These are phyloP conservation scores for Biancaea sappan DNA, from an alignment of 306 rosid species.

Conservation along the genomic window DNA sequence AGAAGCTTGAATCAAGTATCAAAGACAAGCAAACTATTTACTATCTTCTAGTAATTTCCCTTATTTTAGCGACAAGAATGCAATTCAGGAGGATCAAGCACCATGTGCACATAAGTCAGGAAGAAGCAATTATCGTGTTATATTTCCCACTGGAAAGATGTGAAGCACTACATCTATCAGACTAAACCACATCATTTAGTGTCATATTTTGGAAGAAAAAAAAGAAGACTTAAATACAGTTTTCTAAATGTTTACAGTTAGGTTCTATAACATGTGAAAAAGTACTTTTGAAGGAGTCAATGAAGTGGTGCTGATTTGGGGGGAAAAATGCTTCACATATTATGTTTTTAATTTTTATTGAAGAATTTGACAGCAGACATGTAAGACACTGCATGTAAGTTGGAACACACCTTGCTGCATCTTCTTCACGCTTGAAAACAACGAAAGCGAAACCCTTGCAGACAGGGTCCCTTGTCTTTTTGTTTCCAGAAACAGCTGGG, in stretches of 20 bases:
- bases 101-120: not conserved
- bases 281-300: not conserved
- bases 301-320: not conserved
- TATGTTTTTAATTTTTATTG: not conserved
- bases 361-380: not conserved
- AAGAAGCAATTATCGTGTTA: slow-evolving; percentile 21
- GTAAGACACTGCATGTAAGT: not conserved
- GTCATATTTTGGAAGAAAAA: not conserved
- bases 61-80: slow-evolving; percentile 1
- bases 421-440: slow-evolving; percentile 63
- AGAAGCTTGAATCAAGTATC: slow-evolving; percentile 22
- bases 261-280: not conserved
- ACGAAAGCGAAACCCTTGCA: slow-evolving; percentile 92
- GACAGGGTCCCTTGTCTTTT: slow-evolving; percentile 91
- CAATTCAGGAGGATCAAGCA: not conserved
- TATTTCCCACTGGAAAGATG: slow-evolving; percentile 2
- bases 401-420: slow-evolving; percentile 69
- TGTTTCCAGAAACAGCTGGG: slow-evolving; percentile 76
- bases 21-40: slow-evolving; percentile 16
- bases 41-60: slow-evolving; percentile 1
- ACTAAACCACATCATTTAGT: not conserved
- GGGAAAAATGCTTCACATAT: not conserved
- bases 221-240: not conserved
- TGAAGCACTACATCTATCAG: slow-evolving; percentile 23
- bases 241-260: not conserved